phyloP scores from a whole-genome alignment of 2,329 filamentous ascomycete genomes.

The Sporothrix mexicana region DNA sequence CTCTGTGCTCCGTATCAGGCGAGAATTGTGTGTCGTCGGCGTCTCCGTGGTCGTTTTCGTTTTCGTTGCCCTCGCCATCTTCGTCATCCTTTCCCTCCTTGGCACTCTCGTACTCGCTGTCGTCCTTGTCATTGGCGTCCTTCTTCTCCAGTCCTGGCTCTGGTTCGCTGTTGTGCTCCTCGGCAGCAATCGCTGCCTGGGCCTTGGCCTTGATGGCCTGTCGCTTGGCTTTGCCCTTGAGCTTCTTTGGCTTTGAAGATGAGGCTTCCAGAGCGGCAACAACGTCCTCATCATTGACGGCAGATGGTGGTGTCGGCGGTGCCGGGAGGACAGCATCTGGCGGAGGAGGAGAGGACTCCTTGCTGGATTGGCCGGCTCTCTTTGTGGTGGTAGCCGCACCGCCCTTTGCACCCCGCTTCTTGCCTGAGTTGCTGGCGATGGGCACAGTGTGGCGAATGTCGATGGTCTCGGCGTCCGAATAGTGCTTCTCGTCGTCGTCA shows the following conservation, averaged over 20 bases:
- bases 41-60: background rate
- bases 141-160: background rate
- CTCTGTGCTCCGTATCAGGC: constrained; percentile 18
- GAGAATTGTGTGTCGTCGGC: constrained; percentile 22
- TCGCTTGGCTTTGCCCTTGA: background rate
- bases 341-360: background rate
- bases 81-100: constrained; percentile 10
- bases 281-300: background rate
- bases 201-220: background rate
- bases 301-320: background rate
- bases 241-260: background rate
- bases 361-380: background rate
- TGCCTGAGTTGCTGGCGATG: constrained; percentile 13
- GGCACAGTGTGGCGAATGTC: background rate
- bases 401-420: constrained; percentile 15
- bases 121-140: background rate
- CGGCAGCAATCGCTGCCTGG: background rate
- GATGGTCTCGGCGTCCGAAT: constrained; percentile 26
- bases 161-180: background rate
- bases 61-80: background rate
- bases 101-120: constrained; percentile 20
- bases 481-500: constrained; percentile 1
- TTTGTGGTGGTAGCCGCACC: background rate
- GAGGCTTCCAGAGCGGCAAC: background rate
- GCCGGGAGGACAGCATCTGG: background rate